These are phyloP conservation scores for Amborella trichopoda DNA, from an alignment of 164 flowering plant species.

Conservation along the genomic window DNA sequence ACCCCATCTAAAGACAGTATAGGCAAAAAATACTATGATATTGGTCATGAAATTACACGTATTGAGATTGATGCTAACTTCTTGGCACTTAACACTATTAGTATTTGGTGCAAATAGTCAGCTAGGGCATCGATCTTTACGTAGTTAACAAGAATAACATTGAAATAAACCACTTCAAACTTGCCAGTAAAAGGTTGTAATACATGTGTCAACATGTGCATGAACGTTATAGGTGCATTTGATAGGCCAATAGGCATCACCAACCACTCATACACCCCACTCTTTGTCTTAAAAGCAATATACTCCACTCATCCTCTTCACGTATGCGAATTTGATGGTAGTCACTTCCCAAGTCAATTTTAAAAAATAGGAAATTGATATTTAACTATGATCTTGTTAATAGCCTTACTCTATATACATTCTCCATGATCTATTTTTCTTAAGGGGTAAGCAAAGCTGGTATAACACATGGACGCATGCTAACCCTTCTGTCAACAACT, in stretches of 20 bases:
- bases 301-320: too few relatives aligned
- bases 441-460: too few relatives aligned
- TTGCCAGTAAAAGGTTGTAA: background rate
- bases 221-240: background rate
- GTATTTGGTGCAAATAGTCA: background rate
- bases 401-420: too few relatives aligned
- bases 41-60: background rate
- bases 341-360: background rate
- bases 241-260: constrained; percentile 1
- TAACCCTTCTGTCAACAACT: background rate
- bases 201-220: background rate
- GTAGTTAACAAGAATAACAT: background rate
- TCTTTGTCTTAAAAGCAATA: too few relatives aligned
- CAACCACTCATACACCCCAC: background rate
- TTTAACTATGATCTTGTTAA: too few relatives aligned
- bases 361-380: background rate
- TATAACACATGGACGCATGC: too few relatives aligned
- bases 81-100: background rate
- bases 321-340: too few relatives aligned
- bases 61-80: background rate
- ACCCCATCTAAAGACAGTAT: background rate
- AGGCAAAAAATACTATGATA: background rate
- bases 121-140: background rate
- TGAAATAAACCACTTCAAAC: background rate
- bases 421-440: too few relatives aligned